These are phyloP conservation scores for Clarireedia sp. DNA, from an alignment of 2,329 filamentous ascomycete genomes.

Conservation along the genomic window DNA sequence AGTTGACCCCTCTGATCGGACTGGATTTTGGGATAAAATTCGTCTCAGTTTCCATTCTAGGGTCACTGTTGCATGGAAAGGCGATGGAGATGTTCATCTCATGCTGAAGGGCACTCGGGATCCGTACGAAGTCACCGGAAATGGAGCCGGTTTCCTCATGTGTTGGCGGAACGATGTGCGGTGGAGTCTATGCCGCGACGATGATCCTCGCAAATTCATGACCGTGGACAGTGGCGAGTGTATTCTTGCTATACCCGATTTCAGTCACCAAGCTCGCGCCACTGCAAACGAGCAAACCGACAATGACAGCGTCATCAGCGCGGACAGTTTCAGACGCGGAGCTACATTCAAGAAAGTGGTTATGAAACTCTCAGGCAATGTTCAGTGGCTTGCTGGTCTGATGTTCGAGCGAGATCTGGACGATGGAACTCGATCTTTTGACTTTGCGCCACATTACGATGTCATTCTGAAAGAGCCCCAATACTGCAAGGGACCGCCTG, in stretches of 20 bases:
- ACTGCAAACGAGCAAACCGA: conserved; percentile 44
- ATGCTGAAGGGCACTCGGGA: conserved; percentile 87
- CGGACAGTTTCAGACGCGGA: conserved; percentile 58
- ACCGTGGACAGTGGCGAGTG: conserved; percentile 93
- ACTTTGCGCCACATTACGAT: conserved; percentile 88
- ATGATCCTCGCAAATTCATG: conserved; percentile 90
- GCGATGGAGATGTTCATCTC: conserved; percentile 90
- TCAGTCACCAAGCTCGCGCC: conserved; percentile 71
- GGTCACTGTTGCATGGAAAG: conserved; percentile 83
- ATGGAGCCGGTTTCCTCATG: conserved; percentile 94
- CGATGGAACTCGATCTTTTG: conserved; percentile 65
- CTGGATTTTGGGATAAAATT: conserved; percentile 99
- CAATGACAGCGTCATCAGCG: conserved; percentile 46
- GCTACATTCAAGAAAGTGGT: conserved; percentile 96
- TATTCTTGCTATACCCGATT: conserved; percentile 88
- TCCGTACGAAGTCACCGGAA: conserved; percentile 85
- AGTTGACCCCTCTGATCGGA: conserved; percentile 83
- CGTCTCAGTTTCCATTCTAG: conserved; percentile 88
- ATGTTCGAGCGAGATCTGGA: conserved; percentile 83
- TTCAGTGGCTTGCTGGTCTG: conserved; percentile 83
- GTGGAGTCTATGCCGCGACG: conserved; percentile 75
- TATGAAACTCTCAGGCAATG: conserved; percentile 96
- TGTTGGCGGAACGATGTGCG: conserved; percentile 94
- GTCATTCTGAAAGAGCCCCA: conserved; percentile 77
- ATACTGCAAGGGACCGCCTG: conserved; percentile 52